Evolutionary conservation across 169 alveolate species (phyloP), one percentile per base, ranked within the genome.

Genomic region (Plasmodium blacklocki): DNA sequence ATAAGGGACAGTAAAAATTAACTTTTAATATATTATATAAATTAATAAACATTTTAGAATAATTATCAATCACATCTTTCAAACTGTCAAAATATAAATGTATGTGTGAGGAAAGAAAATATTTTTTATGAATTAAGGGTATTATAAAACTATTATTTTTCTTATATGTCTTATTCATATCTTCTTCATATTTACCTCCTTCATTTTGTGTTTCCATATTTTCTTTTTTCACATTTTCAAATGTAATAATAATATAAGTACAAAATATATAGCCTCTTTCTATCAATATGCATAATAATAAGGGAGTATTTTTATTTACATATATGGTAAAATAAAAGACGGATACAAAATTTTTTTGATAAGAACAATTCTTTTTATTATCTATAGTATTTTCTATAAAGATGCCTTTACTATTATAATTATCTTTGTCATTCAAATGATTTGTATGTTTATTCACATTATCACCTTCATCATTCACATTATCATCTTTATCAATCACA

Each of bases 121-220:
- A 56, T 39, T 62, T 80, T 72, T 63, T 80, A 80, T 80, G 90
- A 67, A 80, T 80, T 39, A 80, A 21, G 3, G 90, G 90, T 23
- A 80, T 80, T 6, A 73, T 21, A 32, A 80, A 80, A 60, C 15
- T 19, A 7, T 47, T 23, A 5, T 74, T 74, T 74, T 21, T 14
- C 6, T 39, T 39, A 39, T 26, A 32, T 58, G 15, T 68, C 26
- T 39, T 19, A 68, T 60, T 54, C 67, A 11, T 52, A 14, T 8
- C 15, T 58, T 56, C 12, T 29, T 39, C 47, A 39, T 39, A 39
- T 39, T 0, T 39, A 39, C 47, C 47, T 39, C 47, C 47, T 73
- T 18, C 60, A 14, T 68, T 12, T 18, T 18, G 45, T 8, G n/a
- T 73, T 73, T 73, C 71, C 5, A n/a, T 19, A 73, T 15, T 70